Conservation (phyloP, 441 rosid species). For the Corymbia citriodora region DNA sequence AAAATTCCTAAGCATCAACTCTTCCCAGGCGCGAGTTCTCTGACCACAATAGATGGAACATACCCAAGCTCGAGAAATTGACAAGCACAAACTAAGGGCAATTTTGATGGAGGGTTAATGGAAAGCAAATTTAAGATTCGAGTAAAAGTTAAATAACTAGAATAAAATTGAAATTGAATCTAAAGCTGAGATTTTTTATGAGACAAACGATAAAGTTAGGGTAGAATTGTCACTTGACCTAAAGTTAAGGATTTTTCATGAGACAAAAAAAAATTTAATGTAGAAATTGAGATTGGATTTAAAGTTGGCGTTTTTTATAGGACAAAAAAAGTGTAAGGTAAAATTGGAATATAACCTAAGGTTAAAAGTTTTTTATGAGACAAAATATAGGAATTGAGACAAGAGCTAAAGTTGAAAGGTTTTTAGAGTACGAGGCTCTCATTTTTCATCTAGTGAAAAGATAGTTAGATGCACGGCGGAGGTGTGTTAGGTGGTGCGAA, state of each 20-base stretch:
- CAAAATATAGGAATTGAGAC: neutral
- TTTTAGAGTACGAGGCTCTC: neutral
- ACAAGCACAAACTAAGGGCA: neutral
- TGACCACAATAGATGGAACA: neutral
- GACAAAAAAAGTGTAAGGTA: neutral
- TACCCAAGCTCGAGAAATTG: neutral
- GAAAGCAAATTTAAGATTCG: accelerated
- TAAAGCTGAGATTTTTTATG: neutral
- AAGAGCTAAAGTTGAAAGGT: neutral
- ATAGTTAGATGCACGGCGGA: neutral
- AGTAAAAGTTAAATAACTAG: too few relatives aligned
- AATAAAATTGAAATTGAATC: too few relatives aligned
- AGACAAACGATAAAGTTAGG: too few relatives aligned
- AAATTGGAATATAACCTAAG: too few relatives aligned
- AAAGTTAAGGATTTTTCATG: too few relatives aligned
- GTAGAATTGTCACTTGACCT: neutral
- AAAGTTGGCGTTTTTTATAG: accelerated
- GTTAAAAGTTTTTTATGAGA: neutral
- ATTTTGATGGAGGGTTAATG: neutral
- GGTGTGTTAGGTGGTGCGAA: too few relatives aligned
- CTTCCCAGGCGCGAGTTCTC: accelerated
- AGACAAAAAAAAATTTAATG: neutral
- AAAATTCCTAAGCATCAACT: neutral
- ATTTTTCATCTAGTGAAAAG: neutral
- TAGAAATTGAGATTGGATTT: neutral